phyloP scores from a whole-genome alignment of 2,329 filamentous ascomycete species.

The Ascochyta rabiei region DNA sequence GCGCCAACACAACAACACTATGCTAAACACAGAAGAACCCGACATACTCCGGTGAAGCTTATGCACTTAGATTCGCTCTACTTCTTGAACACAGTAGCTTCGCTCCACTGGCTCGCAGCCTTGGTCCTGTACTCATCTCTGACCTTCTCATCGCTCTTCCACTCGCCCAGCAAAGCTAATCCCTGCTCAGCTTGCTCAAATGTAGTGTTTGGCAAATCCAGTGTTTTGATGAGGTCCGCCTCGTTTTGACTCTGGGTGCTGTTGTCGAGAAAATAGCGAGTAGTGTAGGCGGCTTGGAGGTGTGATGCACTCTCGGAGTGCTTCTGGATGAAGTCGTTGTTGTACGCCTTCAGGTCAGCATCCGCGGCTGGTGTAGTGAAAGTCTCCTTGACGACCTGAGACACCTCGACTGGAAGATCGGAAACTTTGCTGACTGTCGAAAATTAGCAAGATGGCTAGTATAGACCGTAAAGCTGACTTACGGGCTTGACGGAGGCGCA shows the following conservation, averaged over 20 bases:
- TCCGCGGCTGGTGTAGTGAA: slow-evolving; percentile 66
- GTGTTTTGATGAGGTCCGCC: slow-evolving; percentile 65
- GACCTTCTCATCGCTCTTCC: slow-evolving; percentile 57
- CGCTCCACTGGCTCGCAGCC: slow-evolving; percentile 48
- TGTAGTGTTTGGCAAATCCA: slow-evolving; percentile 59
- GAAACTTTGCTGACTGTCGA: slow-evolving; percentile 37
- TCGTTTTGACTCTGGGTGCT: slow-evolving; percentile 64
- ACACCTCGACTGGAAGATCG: slow-evolving; percentile 68
- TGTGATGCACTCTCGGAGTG: slow-evolving; percentile 68
- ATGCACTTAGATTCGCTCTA: slow-evolving; percentile 10
- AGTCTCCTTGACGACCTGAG: slow-evolving; percentile 71
- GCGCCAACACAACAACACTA: neutral
- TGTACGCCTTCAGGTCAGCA: slow-evolving; percentile 66
- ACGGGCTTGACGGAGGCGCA: slow-evolving; percentile 69
- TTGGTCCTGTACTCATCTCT: slow-evolving; percentile 57
- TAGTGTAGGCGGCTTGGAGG: slow-evolving; percentile 67
- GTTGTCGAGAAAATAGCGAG: slow-evolving; percentile 63
- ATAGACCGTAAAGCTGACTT: slow-evolving; percentile 21
- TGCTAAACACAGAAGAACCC: neutral
- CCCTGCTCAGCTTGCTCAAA: slow-evolving; percentile 63
- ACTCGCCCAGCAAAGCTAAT: slow-evolving; percentile 57
- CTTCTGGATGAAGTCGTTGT: slow-evolving; percentile 67
- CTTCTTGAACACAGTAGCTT: slow-evolving; percentile 46
- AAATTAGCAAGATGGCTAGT: slow-evolving; percentile 10
- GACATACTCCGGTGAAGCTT: neutral